phyloP scores from a whole-genome alignment of 495 filamentous ascomycete species.

The Apodospora peruviana region DNA sequence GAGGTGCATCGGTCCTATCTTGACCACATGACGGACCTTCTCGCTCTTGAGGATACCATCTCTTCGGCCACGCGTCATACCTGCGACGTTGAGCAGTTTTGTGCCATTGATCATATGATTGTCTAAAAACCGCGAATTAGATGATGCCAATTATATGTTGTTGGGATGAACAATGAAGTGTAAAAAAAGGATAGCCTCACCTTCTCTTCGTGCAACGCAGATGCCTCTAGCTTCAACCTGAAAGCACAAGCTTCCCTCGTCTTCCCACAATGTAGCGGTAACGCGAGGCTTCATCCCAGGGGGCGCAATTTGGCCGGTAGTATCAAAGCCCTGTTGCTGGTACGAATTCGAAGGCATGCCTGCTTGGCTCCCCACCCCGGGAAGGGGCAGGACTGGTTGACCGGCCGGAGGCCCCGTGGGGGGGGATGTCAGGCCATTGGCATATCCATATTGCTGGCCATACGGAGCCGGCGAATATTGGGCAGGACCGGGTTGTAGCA shows the following conservation, averaged over 20 bases:
- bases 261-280: slow-evolving; percentile 96
- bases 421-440: slow-evolving; percentile 70
- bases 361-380: slow-evolving; percentile 48
- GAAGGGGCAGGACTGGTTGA: slow-evolving; percentile 62
- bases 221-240: slow-evolving; percentile 96
- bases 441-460: slow-evolving; percentile 62
- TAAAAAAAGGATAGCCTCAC: slow-evolving; percentile 41
- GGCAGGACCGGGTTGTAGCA: slow-evolving; percentile 71
- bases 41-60: slow-evolving; percentile 98
- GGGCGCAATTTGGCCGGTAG: slow-evolving; percentile 86
- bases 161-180: not conserved
- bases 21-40: slow-evolving; percentile 93
- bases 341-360: slow-evolving; percentile 43
- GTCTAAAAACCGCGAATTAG: slow-evolving; percentile 60
- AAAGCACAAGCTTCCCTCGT: slow-evolving; percentile 95
- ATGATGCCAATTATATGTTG: no score
- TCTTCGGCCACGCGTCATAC: slow-evolving; percentile 92
- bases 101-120: slow-evolving; percentile 99
- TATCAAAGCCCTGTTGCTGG: slow-evolving; percentile 68
- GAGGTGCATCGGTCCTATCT: slow-evolving; percentile 98
- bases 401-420: slow-evolving; percentile 56
- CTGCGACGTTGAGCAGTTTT: slow-evolving; percentile 92
- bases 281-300: slow-evolving; percentile 98
- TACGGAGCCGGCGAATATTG: slow-evolving; percentile 61
- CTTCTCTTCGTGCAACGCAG: slow-evolving; percentile 91